These are phyloP conservation scores for Diplodia intermedia DNA, from an alignment of 2,329 filamentous ascomycete genomes.

Conservation along the genomic window DNA sequence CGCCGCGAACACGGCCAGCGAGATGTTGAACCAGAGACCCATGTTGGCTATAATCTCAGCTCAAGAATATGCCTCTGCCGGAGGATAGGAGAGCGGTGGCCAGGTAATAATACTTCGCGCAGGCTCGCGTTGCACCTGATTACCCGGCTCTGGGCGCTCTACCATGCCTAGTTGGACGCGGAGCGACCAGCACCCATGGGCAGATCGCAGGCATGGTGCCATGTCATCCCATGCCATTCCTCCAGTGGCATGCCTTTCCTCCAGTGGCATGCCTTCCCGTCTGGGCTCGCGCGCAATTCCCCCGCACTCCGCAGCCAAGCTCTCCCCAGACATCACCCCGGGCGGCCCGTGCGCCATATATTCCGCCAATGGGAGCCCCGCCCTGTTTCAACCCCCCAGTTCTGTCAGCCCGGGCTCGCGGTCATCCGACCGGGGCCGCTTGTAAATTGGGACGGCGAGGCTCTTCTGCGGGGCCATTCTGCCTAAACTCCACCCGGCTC, in stretches of 20 bases:
- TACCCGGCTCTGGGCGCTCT: constrained; percentile 18
- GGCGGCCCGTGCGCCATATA: constrained; percentile 16
- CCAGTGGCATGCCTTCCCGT: constrained; percentile 10
- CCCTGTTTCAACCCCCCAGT: constrained; percentile 5
- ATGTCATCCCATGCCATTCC: constrained; percentile 28
- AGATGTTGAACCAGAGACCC: constrained; percentile 53
- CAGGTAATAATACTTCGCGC: constrained; percentile 14
- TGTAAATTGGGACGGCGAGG: neutral
- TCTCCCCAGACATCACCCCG: constrained; percentile 16
- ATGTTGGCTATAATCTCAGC: constrained; percentile 38
- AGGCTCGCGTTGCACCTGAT: constrained; percentile 11
- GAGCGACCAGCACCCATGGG: constrained; percentile 22
- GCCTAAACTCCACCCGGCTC: constrained; percentile 19
- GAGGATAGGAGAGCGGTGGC: neutral
- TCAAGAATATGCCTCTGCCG: neutral
- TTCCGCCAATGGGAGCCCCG: constrained; percentile 29
- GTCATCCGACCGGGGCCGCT: constrained; percentile 1
- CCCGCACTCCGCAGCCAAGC: constrained; percentile 27
- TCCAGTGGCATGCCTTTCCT: constrained; percentile 16
- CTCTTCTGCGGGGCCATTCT: constrained; percentile 24
- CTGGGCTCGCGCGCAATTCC: constrained; percentile 18
- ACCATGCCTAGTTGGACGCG: constrained; percentile 25
- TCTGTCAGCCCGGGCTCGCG: neutral
- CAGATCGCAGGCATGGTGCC: constrained; percentile 28
- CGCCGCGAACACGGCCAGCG: constrained; percentile 52